phyloP scores from a whole-genome alignment of 331 rosid species.

The Saraca asoca region DNA sequence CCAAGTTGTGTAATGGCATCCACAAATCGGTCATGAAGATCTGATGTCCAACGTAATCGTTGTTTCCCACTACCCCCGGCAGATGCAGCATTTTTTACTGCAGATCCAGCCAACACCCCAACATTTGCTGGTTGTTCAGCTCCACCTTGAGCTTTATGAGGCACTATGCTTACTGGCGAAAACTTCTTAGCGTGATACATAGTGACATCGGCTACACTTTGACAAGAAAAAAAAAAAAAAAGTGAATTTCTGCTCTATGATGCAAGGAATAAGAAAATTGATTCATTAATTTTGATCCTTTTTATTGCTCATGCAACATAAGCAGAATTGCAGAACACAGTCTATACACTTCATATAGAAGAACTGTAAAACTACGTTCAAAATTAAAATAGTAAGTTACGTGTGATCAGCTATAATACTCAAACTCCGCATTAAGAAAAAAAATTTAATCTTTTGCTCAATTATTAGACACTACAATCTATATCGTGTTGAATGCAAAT shows the following conservation, averaged over 20 bases:
- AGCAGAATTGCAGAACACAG: neutral
- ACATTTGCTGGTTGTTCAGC: slow-evolving; percentile 56
- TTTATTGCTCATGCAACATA: neutral
- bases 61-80: slow-evolving; percentile 84
- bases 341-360: slow-evolving; percentile 19
- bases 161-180: slow-evolving; percentile 61
- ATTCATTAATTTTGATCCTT: slow-evolving; percentile 16
- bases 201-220: slow-evolving; percentile 30
- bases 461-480: neutral
- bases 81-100: slow-evolving; percentile 54
- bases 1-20: slow-evolving; percentile 96
- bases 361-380: slow-evolving; percentile 10
- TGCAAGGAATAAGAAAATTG: neutral
- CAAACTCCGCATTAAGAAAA: no score
- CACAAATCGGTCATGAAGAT: slow-evolving; percentile 94
- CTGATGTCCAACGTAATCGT: slow-evolving; percentile 88
- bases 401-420: neutral
- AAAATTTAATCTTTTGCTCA: neutral
- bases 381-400: no score
- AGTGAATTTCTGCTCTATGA: neutral
- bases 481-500: neutral
- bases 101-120: slow-evolving; percentile 55
- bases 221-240: neutral
- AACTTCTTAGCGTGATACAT: slow-evolving; percentile 83
- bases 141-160: slow-evolving; percentile 70